Conservation (phyloP, 2,329 filamentous ascomycete species). For the Ophiocordyceps robertsii region DNA sequence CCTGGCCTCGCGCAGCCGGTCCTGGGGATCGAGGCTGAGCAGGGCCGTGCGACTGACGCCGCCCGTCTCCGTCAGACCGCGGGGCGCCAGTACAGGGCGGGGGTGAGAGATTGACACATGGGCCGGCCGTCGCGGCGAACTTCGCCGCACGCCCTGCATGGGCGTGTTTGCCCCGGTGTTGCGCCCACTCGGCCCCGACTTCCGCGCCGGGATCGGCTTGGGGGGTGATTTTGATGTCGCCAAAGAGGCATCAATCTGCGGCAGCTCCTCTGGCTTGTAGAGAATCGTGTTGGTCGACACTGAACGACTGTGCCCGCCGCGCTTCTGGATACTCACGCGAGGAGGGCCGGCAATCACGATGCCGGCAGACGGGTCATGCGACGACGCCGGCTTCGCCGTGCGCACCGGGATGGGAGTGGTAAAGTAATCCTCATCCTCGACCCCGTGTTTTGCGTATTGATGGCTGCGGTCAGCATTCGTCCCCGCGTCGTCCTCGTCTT, state of each 20-base stretch:
- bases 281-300: constrained; percentile 73
- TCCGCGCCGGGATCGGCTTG: constrained; percentile 14
- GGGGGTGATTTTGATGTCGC: constrained; percentile 30
- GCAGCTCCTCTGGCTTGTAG: constrained; percentile 53
- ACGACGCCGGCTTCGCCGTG: constrained; percentile 23
- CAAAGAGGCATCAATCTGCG: constrained; percentile 23
- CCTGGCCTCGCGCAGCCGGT: constrained; percentile 22
- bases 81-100: constrained; percentile 39
- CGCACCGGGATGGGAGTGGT: constrained; percentile 32
- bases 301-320: constrained; percentile 52
- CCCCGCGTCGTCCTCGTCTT: constrained; percentile 46
- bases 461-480: constrained; percentile 25
- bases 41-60: constrained; percentile 30
- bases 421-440: constrained; percentile 37
- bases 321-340: constrained; percentile 14
- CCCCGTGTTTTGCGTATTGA: constrained; percentile 11
- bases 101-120: constrained; percentile 35
- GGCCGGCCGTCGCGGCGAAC: constrained; percentile 31
- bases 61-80: constrained; percentile 19
- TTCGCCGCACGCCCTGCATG: constrained; percentile 20
- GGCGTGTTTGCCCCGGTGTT: constrained; percentile 17
- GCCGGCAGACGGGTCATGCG: constrained; percentile 16
- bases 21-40: constrained; percentile 33
- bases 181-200: constrained; percentile 23
- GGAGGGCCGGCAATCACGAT: constrained; percentile 3